These are phyloP conservation scores for Stylonectria norvegica DNA, from an alignment of 2,329 filamentous ascomycete species.

Conservation along the genomic window DNA sequence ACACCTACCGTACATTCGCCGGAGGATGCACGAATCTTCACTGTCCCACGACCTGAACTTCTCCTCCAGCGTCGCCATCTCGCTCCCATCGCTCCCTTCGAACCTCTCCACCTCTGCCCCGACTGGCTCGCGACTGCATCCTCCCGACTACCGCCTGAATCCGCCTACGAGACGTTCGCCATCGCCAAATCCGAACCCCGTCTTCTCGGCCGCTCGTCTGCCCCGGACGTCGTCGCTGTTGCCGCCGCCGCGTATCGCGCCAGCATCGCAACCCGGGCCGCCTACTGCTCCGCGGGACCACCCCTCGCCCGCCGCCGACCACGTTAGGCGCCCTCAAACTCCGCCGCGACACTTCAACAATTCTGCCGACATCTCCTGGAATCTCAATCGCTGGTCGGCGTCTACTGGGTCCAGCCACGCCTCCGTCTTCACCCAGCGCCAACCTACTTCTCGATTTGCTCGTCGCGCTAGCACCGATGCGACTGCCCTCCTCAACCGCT, in stretches of 20 bases:
- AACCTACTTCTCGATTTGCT: constrained; percentile 33
- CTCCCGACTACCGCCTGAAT: constrained; percentile 14
- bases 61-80: constrained; percentile 21
- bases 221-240: constrained; percentile 44
- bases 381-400: constrained; percentile 51
- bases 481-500: constrained; percentile 30
- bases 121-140: constrained; percentile 19
- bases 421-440: constrained; percentile 33
- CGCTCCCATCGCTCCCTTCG: constrained; percentile 20
- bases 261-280: constrained; percentile 17
- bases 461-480: constrained; percentile 46
- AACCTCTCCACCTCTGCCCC: constrained; percentile 11
- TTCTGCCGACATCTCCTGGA: constrained; percentile 37
- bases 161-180: constrained; percentile 13
- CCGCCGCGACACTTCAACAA: constrained; percentile 13
- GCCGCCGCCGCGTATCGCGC: constrained; percentile 35
- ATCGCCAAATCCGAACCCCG: constrained; percentile 23
- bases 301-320: constrained; percentile 16
- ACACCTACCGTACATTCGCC: too few relatives aligned
- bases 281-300: constrained; percentile 16
- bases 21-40: constrained; percentile 28
- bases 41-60: constrained; percentile 22
- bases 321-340: constrained; percentile 14
- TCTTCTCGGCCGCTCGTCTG: constrained; percentile 31
- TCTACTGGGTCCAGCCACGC: constrained; percentile 50